Base-by-base conservation (phyloP, 192 early-diverging fungal species). In the Piromyces finnis region DNA sequence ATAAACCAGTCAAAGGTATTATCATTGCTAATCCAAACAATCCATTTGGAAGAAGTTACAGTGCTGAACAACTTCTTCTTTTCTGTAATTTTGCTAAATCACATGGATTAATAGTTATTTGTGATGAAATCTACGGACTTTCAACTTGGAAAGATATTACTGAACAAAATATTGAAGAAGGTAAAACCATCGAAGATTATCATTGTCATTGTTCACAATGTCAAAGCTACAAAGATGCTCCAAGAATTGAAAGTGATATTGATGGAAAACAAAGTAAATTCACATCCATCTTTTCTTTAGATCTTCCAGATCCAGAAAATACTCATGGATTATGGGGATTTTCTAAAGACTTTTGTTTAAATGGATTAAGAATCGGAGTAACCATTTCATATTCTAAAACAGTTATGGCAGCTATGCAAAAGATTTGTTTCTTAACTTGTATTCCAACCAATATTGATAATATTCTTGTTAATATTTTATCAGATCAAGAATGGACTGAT, bases 71-170 rank as follows among this genome's bases (percentile, higher is more conserved):
- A 82, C 90, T 28, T 78, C 95, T 29, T 16, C 81, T 82, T 16
- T 87, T 91, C 79, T 83, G 94, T 5, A 80, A 83, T 36, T 96
- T 92, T 82, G 93, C 93, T 14, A 87, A 87, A 30, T 79, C 82
- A 17, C 87, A 93, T 77, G 79, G 87, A 30, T 80, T 96, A 13
- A 91, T 92, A 59, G 86, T 90, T 27, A 81, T 94, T 14, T 85
- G 90, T 82, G 95, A 96, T 83, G 95, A 96, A 81, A 92, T 96
- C 39, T 96, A 96, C 82, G 93, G 89, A 16, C 84, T 92, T 5
- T 92, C 91, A 0, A 84, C 86, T 15, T 94, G 92, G 82, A n/a
- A 29, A 12, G 68, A 83, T 30, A 28, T 29, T 15, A 30, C 37
- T 3, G 14, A 9, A 17, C 1, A 51, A 51, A 51, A 51, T 51